phyloP scores from a whole-genome alignment of 345 rosid species.

The Melastoma malabathricum region DNA sequence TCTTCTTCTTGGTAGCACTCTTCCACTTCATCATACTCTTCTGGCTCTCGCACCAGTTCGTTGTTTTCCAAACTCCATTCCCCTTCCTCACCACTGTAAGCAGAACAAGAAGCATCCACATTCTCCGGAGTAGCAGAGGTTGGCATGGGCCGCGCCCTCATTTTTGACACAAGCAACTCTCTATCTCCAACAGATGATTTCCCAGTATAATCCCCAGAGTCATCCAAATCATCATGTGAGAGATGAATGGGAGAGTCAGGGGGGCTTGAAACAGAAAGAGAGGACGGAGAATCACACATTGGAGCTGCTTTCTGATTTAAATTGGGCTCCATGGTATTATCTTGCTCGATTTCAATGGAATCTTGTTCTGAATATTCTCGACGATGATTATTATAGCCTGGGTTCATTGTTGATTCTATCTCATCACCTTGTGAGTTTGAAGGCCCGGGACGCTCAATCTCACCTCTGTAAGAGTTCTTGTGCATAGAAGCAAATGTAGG shows the following conservation, averaged over 20 bases:
- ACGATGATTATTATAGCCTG: slow-evolving; percentile 30
- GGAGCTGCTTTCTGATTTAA: slow-evolving; percentile 31
- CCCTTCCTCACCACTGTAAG: slow-evolving; percentile 66
- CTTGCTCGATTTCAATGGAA: slow-evolving; percentile 1
- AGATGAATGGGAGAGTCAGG: slow-evolving; percentile 85
- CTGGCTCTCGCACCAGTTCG: slow-evolving; percentile 67
- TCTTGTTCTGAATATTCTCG: slow-evolving; percentile 28
- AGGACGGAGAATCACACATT: slow-evolving; percentile 86
- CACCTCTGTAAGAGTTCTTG: slow-evolving; percentile 38
- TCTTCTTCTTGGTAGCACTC: slow-evolving; percentile 81
- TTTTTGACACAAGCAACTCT: slow-evolving; percentile 22
- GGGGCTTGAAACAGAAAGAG: slow-evolving; percentile 83
- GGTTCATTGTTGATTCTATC: slow-evolving; percentile 27
- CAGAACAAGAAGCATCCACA: slow-evolving; percentile 31
- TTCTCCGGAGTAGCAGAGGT: slow-evolving; percentile 32
- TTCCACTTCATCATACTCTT: slow-evolving; percentile 91
- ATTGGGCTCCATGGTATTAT: slow-evolving; percentile 20
- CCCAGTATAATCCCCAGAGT: slow-evolving; percentile 45
- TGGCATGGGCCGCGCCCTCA: slow-evolving; percentile 23
- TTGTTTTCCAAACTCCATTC: slow-evolving; percentile 70
- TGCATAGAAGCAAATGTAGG: slow-evolving; percentile 50
- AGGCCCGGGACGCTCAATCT: slow-evolving; percentile 40
- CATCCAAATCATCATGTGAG: slow-evolving; percentile 96
- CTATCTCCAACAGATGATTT: slow-evolving; percentile 30
- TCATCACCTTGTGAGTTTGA: slow-evolving; percentile 35